Evolutionary conservation across 176 grass and related monocot genomes (phyloP), one percentile per base, ranked within the genome.

Genomic region (Zea luxurians): DNA sequence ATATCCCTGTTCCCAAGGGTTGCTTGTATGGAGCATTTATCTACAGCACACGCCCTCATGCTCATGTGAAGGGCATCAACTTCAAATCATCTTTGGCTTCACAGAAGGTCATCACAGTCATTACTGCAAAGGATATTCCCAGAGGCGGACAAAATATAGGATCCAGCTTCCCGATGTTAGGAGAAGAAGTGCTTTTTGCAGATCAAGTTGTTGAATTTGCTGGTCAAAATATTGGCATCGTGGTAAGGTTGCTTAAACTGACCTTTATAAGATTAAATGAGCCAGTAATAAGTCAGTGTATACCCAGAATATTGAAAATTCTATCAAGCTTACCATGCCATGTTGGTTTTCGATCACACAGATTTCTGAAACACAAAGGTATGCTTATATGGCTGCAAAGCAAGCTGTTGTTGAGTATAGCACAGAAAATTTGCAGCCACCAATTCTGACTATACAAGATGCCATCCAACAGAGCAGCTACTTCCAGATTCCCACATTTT

Each of bases 11-110:
- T 66, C 84, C 87, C 12, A 90, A 84, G 68, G 87, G 90, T 44
- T 96, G 93, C 61, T 84, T 96, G n/a, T 92, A 87, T 71, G 93
- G 89, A 58, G 87, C 93, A 49, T 96, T 96, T 83, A 84, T 96
- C 62, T 92, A 90, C 54, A 92, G 93, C 82, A 92, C 84, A 74
- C 80, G 75, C 20, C 89, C 93, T 48, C 86, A 79, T 66, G 93
- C 93, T 76, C 50, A 61, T 21, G 48, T 96, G 37, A 87, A 90
- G 38, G 57, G 75, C 35, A 45, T 93, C 61, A 87, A 43, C 10
- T 83, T 87, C 70, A 78, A 63, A 49, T 63, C 84, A 78, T 83
- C 93, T 71, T 74, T 89, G 35, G 86, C 89, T 71, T 84, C 86
- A 48, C 52, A 92, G 48, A 92, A 96, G 52, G 42, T 90, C 40